Evolutionary conservation across 2,329 filamentous ascomycete genomes (phyloP).

Genomic region (Colletotrichum shisoi): DNA sequence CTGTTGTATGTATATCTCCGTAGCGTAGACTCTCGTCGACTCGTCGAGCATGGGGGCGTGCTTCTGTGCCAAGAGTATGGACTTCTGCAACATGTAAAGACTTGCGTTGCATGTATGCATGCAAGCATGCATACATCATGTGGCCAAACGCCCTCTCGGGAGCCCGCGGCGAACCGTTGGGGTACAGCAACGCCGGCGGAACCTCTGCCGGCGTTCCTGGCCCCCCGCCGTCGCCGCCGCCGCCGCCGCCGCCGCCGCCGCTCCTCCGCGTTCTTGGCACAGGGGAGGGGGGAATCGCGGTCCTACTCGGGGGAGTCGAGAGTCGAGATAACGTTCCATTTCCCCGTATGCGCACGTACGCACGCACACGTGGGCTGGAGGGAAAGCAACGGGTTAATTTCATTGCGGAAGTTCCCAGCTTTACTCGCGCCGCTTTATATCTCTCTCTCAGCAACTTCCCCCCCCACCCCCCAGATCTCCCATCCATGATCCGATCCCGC

Average conservation of each 20-base stretch:
- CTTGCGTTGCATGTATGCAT: not conserved
- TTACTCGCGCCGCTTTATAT: too few relatives aligned
- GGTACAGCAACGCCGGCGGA: slow-evolving; percentile 5
- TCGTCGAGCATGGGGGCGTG: too few relatives aligned
- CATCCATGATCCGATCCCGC: not conserved
- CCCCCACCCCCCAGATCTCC: slow-evolving; percentile 13
- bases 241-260: not conserved
- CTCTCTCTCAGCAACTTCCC: too few relatives aligned
- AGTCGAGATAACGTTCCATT: slow-evolving; percentile 22
- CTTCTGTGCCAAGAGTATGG: too few relatives aligned
- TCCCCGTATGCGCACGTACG: slow-evolving; percentile 1
- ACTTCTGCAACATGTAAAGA: too few relatives aligned
- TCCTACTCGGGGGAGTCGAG: not conserved
- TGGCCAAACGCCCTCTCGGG: not conserved
- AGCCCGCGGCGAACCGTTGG: not conserved
- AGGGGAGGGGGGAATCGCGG: not conserved
- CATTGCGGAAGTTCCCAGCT: not conserved
- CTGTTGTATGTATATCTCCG: too few relatives aligned
- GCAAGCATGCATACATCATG: not conserved
- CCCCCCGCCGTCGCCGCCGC: not conserved
- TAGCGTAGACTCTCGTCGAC: too few relatives aligned
- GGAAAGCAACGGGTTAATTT: not conserved
- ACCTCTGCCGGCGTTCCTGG: too few relatives aligned
- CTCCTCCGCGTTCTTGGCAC: not conserved
- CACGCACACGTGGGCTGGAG: slow-evolving; percentile 1